Evolutionary conservation across 345 rosid genomes (phyloP).

Genomic region (Sonneratia caseolaris): DNA sequence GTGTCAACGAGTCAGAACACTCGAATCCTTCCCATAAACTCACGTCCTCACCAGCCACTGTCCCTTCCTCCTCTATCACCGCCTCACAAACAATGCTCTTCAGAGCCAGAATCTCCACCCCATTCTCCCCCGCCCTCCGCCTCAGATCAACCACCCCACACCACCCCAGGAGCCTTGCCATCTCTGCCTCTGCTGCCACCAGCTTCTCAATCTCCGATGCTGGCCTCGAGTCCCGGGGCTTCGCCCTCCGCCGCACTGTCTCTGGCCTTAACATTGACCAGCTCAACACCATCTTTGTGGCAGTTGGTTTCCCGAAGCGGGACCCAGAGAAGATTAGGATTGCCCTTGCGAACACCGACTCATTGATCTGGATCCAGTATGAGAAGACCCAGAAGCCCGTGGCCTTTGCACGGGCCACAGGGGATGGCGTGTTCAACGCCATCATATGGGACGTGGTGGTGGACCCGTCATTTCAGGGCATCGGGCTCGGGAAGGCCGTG

Average conservation of each 20-base stretch:
- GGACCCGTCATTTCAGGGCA: conserved; percentile 73
- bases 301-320: conserved; percentile 86
- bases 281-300: conserved; percentile 65
- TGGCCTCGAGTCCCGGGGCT: conserved; percentile 57
- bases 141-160: conserved; percentile 7
- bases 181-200: conserved; percentile 10
- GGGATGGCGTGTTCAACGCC: conserved; percentile 87
- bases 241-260: conserved; percentile 52
- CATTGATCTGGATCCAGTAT: conserved; percentile 60
- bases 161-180: conserved; percentile 5
- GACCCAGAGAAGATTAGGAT: conserved; percentile 58
- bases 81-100: conserved; percentile 30
- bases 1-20: neutral
- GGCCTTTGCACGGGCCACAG: conserved; percentile 86
- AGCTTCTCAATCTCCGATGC: conserved; percentile 51
- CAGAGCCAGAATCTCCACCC: conserved; percentile 43
- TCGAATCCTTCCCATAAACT: no score
- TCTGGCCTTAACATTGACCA: conserved; percentile 59
- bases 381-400: conserved; percentile 54
- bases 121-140: conserved; percentile 26
- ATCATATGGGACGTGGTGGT: conserved; percentile 98
- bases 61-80: neutral
- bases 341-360: conserved; percentile 66
- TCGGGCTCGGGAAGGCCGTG: conserved; percentile 79
- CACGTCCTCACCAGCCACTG: neutral